phyloP scores from a whole-genome alignment of 805 yeast genomes.

The Candida lessepsii region DNA sequence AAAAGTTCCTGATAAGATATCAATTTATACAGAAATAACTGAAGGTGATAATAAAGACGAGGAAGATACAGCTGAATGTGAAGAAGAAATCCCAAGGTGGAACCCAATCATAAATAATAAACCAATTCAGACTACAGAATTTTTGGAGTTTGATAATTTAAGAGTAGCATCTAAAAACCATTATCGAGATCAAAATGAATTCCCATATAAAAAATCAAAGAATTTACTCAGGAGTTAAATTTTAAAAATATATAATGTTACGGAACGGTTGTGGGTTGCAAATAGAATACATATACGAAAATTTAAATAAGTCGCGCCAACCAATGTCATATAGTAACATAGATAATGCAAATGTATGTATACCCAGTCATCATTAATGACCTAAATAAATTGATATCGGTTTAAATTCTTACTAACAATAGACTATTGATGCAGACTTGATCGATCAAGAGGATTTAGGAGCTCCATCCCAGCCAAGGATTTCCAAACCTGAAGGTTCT shows the following conservation, averaged over 20 bases:
- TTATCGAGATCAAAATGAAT: constrained; percentile 2
- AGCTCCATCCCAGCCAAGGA: constrained; percentile 25
- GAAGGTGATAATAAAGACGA: constrained; percentile 1
- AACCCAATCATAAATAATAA: neutral
- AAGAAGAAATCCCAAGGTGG: constrained; percentile 9
- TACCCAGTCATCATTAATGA: no score
- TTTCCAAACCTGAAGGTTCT: constrained; percentile 15
- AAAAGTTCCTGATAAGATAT: neutral
- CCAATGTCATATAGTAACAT: constrained; percentile 7
- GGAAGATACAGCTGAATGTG: neutral
- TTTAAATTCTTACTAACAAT: constrained; percentile 2
- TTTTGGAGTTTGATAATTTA: constrained; percentile 15
- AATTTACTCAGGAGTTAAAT: constrained; percentile 6
- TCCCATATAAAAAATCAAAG: constrained; percentile 3
- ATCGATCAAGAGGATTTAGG: constrained; percentile 10
- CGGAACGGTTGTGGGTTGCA: no score
- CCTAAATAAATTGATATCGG: no score
- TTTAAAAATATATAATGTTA: neutral
- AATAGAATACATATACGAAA: neutral
- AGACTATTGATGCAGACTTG: constrained; percentile 13
- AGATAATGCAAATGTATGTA: constrained; percentile 7
- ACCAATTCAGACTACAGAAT: constrained; percentile 13
- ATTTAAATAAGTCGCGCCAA: neutral
- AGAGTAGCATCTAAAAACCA: constrained; percentile 10
- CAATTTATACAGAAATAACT: constrained; percentile 1